phyloP scores from a whole-genome alignment of 2,329 filamentous ascomycete species.

The Paraconiothyrium brasiliense region DNA sequence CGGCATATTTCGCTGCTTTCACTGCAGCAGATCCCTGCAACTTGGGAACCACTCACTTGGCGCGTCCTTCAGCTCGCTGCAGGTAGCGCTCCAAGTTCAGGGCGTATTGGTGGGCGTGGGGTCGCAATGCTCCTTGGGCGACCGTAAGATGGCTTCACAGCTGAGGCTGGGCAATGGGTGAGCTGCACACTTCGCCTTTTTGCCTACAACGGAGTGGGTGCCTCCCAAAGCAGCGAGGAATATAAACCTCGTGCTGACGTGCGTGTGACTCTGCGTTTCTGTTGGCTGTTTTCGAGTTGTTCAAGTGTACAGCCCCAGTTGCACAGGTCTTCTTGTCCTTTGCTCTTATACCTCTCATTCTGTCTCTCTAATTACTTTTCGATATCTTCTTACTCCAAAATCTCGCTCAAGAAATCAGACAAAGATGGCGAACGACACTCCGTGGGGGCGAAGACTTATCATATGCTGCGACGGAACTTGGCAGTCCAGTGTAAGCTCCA shows the following conservation, averaged over 20 bases:
- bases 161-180: neutral
- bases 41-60: neutral
- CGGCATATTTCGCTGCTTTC: neutral
- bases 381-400: neutral
- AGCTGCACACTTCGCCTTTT: conserved; percentile 5
- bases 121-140: neutral
- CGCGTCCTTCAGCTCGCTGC: neutral
- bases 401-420: neutral
- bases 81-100: neutral
- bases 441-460: conserved; percentile 46
- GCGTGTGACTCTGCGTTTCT: neutral
- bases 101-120: conserved; percentile 1
- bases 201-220: neutral
- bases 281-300: conserved; percentile 8
- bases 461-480: conserved; percentile 51
- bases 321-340: neutral
- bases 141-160: conserved; percentile 5
- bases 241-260: neutral
- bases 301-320: neutral
- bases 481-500: conserved; percentile 43
- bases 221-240: neutral
- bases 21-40: neutral
- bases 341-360: conserved; percentile 5
- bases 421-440: conserved; percentile 27
- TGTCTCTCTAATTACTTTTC: neutral